Base-by-base conservation (phyloP, 352 stramenopile genomes). In the Phytopythium chamaehyphon region DNA sequence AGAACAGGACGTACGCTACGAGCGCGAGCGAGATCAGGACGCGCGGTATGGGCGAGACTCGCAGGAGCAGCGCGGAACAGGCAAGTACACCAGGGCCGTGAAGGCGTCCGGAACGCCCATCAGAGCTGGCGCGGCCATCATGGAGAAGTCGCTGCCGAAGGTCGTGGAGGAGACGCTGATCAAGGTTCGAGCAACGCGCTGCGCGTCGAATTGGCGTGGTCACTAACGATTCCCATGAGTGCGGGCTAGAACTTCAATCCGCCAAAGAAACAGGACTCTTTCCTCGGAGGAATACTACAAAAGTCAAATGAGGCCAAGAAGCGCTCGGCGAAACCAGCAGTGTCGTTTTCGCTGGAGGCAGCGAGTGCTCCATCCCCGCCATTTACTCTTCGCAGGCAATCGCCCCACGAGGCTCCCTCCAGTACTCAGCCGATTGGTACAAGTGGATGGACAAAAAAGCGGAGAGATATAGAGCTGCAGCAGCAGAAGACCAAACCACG, bases 311-410 rank as follows among this genome's bases (percentile, higher is more conserved):
- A 38, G 6, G 62, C 69, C 24, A 76, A 63, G 36, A 14, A 21
- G 22, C 19, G 22, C 10, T 24, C 48, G n/a, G 24, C 12, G 19
- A 24, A 24, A 21, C 37, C 26, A 3, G 0, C 38, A 1, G 6
- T 28, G 31, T 54, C 52, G n/a, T n/a, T n/a, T 6, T 66, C 61
- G 1, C 44, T 77, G 7, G 66, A 76, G 51, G 15, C 28, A 18
- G 51, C 49, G 1, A 76, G 63, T 49, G 66, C 59, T 3, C 57
- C 60, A 15, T 12, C 33, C 21, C 53, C 52, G 18, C 21, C 5
- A 62, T 42, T 15, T 19, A 3, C 44, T 2, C 23, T 24, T 16
- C 16, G 16, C 1, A 35, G 11, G 6, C 24, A 21, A 28, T 48
- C 47, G 26, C 35, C 47, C 19, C 36, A 44, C 6, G 48, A 31